phyloP scores from a whole-genome alignment of 306 rosid species.

The Sophora flavescens region DNA sequence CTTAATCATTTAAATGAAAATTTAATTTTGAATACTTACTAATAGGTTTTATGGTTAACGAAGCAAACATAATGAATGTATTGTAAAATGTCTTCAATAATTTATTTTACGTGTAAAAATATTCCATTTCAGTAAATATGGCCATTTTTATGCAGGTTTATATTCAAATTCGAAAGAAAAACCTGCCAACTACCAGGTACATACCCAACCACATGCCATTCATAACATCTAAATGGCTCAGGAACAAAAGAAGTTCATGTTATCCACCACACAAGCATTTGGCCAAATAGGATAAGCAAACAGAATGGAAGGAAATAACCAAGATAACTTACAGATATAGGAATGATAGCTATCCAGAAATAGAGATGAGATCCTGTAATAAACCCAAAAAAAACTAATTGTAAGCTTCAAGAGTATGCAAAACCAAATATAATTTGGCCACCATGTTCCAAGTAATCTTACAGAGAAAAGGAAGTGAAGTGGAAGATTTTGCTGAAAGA shows the following conservation, averaged over 20 bases:
- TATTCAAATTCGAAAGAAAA: constrained; percentile 15
- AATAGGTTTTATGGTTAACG: neutral
- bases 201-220: constrained; percentile 15
- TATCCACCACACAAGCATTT: constrained; percentile 12
- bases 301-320: constrained; percentile 23
- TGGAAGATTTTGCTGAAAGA: constrained; percentile 23
- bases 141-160: constrained; percentile 23
- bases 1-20: neutral
- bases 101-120: neutral
- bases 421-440: constrained; percentile 35
- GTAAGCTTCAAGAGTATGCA: constrained; percentile 42
- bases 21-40: neutral
- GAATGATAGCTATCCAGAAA: constrained; percentile 97
- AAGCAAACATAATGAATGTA: constrained; percentile 20
- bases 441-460: constrained; percentile 24
- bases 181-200: neutral
- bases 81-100: neutral
- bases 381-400: constrained; percentile 22
- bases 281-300: constrained; percentile 19
- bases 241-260: neutral
- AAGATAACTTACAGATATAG: constrained; percentile 71
- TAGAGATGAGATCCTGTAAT: constrained; percentile 93
- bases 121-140: constrained; percentile 2
- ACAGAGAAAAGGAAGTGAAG: constrained; percentile 17
- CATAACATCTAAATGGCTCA: too few species aligned